Evolutionary conservation across 306 rosid genomes (phyloP), one percentile per base, ranked within the genome.

Genomic region (Spatholobus suberectus): DNA sequence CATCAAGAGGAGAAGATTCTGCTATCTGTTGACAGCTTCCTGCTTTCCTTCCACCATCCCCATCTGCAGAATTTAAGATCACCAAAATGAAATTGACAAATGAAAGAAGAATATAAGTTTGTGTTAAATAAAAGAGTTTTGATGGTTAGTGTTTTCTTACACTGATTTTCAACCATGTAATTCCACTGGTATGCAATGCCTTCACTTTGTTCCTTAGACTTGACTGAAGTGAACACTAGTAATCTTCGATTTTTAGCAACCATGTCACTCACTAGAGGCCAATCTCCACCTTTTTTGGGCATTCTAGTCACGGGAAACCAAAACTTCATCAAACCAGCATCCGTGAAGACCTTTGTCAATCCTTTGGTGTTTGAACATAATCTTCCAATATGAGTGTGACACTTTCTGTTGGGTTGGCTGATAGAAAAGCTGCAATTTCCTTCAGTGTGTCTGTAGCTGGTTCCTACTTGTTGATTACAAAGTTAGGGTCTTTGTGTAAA

Each of bases 111-210:
- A 52, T 94, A 93, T 1, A 17, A 23, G 93, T 88, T 8, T 32
- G 3, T 38, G 41, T 7, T 29, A 12, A 44, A 44, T 44, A 12
- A 44, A 44, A 2, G 41, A 37, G 1, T 6, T 37, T 37, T 37
- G 0, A 37, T 37, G 41, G 41, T 37, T 37, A 63, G 43, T 34
- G 18, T 69, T 10, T 84, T 35, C 88, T 86, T 89, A 93, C 97
- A 93, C 46, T 89, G 93, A 67, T 93, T 93, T 76, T 94, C 98
- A 73, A 94, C 98, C 96, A 91, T 94, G 90, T 90, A 94, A 76
- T 89, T 90, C 98, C 98, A 94, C 77, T 89, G 96, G 77, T 93
- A 93, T 18, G 97, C 96, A 75, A 93, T 90, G 55, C 96, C 96
- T 86, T 93, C 97, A 17, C 82, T 75, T 81, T 88, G 81, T 82